Base-by-base conservation (phyloP, 495 filamentous ascomycete species). In the Pseudevernia furfuracea region DNA sequence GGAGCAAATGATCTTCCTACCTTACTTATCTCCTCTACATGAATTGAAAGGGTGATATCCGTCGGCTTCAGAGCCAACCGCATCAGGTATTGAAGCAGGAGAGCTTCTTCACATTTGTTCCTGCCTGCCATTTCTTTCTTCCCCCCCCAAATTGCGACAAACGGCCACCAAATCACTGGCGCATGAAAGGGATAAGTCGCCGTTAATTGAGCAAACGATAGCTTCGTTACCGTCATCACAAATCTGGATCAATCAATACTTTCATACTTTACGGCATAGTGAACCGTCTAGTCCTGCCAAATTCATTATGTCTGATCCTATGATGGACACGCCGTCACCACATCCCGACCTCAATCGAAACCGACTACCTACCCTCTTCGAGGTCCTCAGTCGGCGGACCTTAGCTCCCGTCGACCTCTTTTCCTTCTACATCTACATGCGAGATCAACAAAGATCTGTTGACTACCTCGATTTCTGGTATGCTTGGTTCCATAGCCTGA, bases 371-470 rank as follows among this genome's bases (percentile, higher is more conserved):
- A 97, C 89, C 0, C 85, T 97, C 46, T 96, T 94, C 73, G 94
- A 99, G 74, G 94, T 97, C 44, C 81, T 99, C 44, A 95, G 91
- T 69, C 85, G 95, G 60, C 84, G 89, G 53, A 99, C 94, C 4
- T 81, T 92, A 25, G 87, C 95, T 53, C 94, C 94, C 0, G 93
- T 97, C 44, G 95, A 97, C 73, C 83, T 99, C 15, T 97, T 94
- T 79, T 96, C 92, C 4, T 97, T 97, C 80, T 97, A 97, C 80
- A 97, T 99, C 70, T 99, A 96, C 76, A 99, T 99, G 94, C 84
- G 94, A 63, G 95, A 99, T 74, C 92, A 97, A 77, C 92, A 97
- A 73, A 85, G 93, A 73, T 96, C 93, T 6, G 92, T 99, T 12
- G 94, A 99, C 71, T 97, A 97, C 70, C 80, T 99, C 19, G 94